Evolutionary conservation across 345 rosid species (phyloP).

Genomic region (Sisymbrium irio): DNA sequence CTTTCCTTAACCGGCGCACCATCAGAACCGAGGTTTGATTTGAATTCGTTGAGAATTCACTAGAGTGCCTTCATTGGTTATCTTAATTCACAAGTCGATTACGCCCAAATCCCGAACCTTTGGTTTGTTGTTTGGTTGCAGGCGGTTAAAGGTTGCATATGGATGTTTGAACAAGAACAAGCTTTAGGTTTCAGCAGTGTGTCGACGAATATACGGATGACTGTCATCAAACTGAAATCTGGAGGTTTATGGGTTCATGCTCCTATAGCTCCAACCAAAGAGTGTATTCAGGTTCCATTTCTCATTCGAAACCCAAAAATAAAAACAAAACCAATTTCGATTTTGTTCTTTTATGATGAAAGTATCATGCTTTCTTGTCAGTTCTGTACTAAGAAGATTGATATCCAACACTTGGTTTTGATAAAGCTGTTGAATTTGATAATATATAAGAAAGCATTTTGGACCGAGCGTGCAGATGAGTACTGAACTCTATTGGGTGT

Average conservation of each 20-base stretch:
- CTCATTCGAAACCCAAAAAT: neutral
- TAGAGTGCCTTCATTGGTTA: neutral
- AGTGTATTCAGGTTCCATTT: conserved; percentile 71
- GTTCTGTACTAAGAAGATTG: neutral
- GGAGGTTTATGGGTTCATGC: conserved; percentile 99
- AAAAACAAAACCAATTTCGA: neutral
- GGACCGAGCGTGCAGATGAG: neutral
- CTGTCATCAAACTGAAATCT: conserved; percentile 90
- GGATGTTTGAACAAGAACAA: conserved; percentile 98
- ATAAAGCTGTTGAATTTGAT: neutral
- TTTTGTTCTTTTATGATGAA: neutral
- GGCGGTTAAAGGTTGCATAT: conserved; percentile 85
- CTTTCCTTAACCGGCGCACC: conserved; percentile 89
- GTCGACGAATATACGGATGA: conserved; percentile 91
- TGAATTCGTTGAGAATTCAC: neutral
- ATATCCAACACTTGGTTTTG: neutral
- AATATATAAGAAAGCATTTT: neutral
- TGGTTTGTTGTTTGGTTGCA: conserved; percentile 17
- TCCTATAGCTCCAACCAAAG: conserved; percentile 97
- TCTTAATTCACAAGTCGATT: neutral
- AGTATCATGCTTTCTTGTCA: conserved; percentile 2
- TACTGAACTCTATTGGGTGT: conserved; percentile 8
- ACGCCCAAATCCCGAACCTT: neutral
- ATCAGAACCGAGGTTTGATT: conserved; percentile 69
- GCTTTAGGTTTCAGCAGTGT: conserved; percentile 98